phyloP scores from a whole-genome alignment of 805 yeast genomes.

The Barnettozyma californica region DNA sequence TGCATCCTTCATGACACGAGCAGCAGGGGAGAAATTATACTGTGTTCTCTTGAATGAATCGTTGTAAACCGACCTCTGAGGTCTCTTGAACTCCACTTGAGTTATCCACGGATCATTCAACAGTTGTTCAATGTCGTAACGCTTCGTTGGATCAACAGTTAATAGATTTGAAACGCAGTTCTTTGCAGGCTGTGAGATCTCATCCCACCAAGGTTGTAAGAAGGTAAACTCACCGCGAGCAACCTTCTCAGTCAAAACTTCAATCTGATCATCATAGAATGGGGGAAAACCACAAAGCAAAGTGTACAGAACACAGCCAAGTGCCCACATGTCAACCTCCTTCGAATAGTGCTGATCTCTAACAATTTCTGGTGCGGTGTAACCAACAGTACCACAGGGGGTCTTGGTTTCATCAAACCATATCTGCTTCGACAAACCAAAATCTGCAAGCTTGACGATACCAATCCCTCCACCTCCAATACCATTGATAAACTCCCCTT shows the following conservation, averaged over 20 bases:
- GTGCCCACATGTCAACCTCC: slow-evolving; percentile 69
- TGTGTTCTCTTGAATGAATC: slow-evolving; percentile 22
- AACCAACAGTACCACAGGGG: slow-evolving; percentile 74
- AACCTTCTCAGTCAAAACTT: slow-evolving; percentile 63
- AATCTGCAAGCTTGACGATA: slow-evolving; percentile 59
- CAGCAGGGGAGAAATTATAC: slow-evolving; percentile 57
- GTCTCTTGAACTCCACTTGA: slow-evolving; percentile 20
- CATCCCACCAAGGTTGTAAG: slow-evolving; percentile 86
- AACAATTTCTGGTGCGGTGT: slow-evolving; percentile 70
- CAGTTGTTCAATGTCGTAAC: slow-evolving; percentile 65
- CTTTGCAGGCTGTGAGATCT: slow-evolving; percentile 66
- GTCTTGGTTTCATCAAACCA: slow-evolving; percentile 51
- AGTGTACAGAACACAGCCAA: slow-evolving; percentile 67
- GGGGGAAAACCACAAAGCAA: slow-evolving; percentile 72
- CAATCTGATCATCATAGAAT: slow-evolving; percentile 61
- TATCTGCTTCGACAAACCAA: slow-evolving; percentile 61
- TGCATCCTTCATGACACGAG: slow-evolving; percentile 78
- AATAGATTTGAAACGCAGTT: slow-evolving; percentile 59
- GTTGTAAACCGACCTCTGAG: slow-evolving; percentile 14
- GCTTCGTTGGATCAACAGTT: slow-evolving; percentile 60
- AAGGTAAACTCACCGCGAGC: slow-evolving; percentile 69
- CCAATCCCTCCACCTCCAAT: slow-evolving; percentile 66
- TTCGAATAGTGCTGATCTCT: slow-evolving; percentile 55
- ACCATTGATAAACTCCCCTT: slow-evolving; percentile 48
- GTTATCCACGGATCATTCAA: slow-evolving; percentile 67